Evolutionary conservation across 495 filamentous ascomycete species (phyloP).

Genomic region (Talaromyces thailandensis): DNA sequence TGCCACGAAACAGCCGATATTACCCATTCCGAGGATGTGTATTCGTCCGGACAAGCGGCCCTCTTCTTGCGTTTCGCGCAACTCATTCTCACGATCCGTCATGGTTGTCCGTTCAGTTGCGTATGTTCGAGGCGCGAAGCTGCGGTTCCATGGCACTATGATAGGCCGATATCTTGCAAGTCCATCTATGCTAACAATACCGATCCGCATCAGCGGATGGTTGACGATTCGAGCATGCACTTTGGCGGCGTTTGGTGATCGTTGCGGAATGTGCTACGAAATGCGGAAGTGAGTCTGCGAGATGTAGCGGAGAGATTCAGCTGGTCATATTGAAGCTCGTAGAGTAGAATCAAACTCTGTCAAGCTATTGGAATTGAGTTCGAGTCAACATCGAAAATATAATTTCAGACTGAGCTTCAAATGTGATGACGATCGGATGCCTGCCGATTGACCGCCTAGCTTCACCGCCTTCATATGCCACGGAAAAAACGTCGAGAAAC

Average conservation of each 20-base stretch:
- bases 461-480: constrained; percentile 5
- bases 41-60: constrained; percentile 36
- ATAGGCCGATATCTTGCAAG: background rate
- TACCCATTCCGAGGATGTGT: constrained; percentile 51
- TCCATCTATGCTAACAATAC: constrained; percentile 9
- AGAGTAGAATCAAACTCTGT: background rate
- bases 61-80: constrained; percentile 9
- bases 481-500: background rate
- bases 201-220: constrained; percentile 32
- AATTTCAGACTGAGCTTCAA: background rate
- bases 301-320: background rate
- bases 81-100: background rate
- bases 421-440: background rate
- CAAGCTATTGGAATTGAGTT: background rate
- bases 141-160: background rate
- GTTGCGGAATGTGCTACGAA: background rate
- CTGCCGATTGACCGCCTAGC: background rate
- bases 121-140: background rate
- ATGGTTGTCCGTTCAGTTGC: background rate
- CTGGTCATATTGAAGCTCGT: background rate
- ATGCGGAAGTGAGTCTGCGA: background rate
- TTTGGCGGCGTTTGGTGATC: constrained; percentile 15
- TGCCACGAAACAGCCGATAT: constrained; percentile 50
- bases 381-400: background rate
- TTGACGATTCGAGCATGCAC: constrained; percentile 25